Evolutionary conservation across 78 protist genomes (phyloP).

Genomic region (Dictyostelium brefeldianum): DNA sequence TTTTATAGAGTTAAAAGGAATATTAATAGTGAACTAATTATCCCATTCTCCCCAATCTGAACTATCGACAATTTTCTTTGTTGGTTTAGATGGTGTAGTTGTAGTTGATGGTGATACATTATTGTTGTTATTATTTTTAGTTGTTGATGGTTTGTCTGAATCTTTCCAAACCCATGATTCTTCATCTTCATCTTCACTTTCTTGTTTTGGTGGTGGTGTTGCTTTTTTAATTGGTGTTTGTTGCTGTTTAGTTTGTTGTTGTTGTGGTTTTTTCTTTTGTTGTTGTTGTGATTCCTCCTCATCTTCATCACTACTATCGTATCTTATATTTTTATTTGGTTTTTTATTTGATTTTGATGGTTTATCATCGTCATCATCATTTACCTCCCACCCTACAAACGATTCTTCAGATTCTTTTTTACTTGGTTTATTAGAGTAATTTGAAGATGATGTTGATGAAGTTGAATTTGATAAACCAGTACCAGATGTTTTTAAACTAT

Average conservation of each 20-base stretch:
- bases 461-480: background rate
- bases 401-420: conserved; percentile 35
- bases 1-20: background rate
- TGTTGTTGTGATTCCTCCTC: background rate
- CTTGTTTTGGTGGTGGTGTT: background rate
- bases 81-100: background rate
- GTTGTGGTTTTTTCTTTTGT: conserved; percentile 1
- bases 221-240: background rate
- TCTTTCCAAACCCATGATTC: conserved; percentile 62
- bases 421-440: background rate
- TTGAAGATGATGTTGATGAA: background rate
- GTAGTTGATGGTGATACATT: conserved; percentile 20
- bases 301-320: background rate
- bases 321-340: background rate
- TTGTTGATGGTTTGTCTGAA: background rate
- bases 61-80: conserved; percentile 28
- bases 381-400: conserved; percentile 43
- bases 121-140: background rate
- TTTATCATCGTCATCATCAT: conserved; percentile 16
- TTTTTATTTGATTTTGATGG: background rate
- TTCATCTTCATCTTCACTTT: conserved; percentile 28
- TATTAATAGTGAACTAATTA: background rate
- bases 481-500: background rate
- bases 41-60: conserved; percentile 2
- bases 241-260: background rate